Evolutionary conservation across 441 rosid species (phyloP).

Genomic region (Erodium chrysanthum): DNA sequence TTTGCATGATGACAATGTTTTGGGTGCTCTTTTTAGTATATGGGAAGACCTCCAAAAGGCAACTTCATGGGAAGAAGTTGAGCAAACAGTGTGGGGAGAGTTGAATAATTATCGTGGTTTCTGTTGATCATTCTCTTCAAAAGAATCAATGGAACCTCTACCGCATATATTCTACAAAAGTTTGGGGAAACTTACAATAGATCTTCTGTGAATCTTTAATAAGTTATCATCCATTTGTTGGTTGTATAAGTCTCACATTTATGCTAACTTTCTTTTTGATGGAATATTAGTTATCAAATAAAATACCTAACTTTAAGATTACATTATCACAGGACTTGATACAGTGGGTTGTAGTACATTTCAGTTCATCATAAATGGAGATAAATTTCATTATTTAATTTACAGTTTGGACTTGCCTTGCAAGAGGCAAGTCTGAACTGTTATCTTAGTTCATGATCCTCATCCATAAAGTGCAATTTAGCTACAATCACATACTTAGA

Average conservation of each 20-base stretch:
- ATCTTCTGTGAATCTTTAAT: neutral
- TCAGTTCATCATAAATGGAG: too few species aligned
- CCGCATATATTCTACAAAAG: neutral
- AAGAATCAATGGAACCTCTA: neutral
- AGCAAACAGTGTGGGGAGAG: conserved; percentile 65
- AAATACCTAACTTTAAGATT: too few species aligned
- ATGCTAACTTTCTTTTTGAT: neutral
- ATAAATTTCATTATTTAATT: too few species aligned
- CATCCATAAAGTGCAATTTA: too few species aligned
- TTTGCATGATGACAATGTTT: conserved; percentile 68
- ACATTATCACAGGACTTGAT: neutral
- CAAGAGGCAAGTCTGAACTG: too few species aligned
- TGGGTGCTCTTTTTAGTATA: conserved; percentile 69
- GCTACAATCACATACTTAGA: too few species aligned
- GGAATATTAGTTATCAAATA: too few species aligned
- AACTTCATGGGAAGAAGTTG: conserved; percentile 82
- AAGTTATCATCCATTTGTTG: neutral
- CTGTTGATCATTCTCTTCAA: neutral
- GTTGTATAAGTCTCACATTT: neutral
- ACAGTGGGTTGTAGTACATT: neutral
- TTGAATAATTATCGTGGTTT: conserved; percentile 39
- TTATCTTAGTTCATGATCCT: too few species aligned
- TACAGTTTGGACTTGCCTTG: too few species aligned
- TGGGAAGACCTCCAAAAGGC: conserved; percentile 66
- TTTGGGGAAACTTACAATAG: neutral